Conservation (phyloP, 2,329 filamentous ascomycete species). For the Epichloe uncinata region DNA sequence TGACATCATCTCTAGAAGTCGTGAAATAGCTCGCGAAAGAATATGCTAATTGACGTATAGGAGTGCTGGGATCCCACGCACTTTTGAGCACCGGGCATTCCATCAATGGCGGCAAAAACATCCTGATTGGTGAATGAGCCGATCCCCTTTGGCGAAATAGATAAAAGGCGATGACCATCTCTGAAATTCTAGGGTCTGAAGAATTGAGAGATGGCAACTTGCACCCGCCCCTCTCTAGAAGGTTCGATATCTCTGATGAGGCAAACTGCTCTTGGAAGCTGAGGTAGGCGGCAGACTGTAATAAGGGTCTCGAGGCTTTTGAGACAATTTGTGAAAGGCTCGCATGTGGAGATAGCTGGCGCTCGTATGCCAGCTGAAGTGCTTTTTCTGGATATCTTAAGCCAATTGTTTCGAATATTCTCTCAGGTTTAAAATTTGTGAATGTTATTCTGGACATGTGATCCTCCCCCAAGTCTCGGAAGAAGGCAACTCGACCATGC, state of each 20-base stretch:
- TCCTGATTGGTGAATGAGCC: constrained; percentile 16
- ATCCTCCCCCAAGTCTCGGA: constrained; percentile 44
- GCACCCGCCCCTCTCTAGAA: not conserved
- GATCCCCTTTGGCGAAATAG: not conserved
- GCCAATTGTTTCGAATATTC: constrained; percentile 29
- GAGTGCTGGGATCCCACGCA: constrained; percentile 41
- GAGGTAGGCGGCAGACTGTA: constrained; percentile 9
- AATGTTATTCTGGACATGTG: constrained; percentile 13
- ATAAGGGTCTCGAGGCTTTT: constrained; percentile 13
- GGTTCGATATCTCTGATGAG: not conserved
- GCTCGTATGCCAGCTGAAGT: constrained; percentile 24
- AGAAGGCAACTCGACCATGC: constrained; percentile 50
- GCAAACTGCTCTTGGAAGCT: constrained; percentile 2
- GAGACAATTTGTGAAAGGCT: constrained; percentile 18
- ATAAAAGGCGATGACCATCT: constrained; percentile 21
- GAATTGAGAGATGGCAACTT: constrained; percentile 5
- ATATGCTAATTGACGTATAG: constrained; percentile 41
- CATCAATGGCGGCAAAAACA: constrained; percentile 54
- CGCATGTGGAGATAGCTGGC: constrained; percentile 13
- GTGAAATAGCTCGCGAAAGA: constrained; percentile 20
- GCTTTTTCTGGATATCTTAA: constrained; percentile 19
- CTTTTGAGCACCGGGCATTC: constrained; percentile 43
- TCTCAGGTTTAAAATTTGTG: constrained; percentile 18
- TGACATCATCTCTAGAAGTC: not conserved
- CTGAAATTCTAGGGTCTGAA: constrained; percentile 27